Evolutionary conservation across 768 basidiomycete species (phyloP).

Genomic region (Cubamyces lactineus): DNA sequence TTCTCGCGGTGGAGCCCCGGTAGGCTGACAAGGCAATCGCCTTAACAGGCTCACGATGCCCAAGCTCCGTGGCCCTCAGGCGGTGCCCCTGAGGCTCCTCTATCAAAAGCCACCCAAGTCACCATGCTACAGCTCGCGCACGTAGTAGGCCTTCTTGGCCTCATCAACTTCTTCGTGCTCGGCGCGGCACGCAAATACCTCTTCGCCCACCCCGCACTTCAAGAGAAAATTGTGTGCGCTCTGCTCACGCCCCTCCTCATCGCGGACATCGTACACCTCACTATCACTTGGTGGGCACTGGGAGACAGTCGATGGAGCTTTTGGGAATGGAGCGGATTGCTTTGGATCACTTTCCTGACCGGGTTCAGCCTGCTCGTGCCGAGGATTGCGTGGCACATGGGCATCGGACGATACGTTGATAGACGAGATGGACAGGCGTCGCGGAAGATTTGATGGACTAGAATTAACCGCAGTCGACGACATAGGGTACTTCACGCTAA

Average conservation of each 20-base stretch:
- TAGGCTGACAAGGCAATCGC: too few species aligned
- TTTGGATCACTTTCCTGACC: constrained; percentile 66
- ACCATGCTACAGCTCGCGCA: constrained; percentile 78
- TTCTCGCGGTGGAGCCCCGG: background rate
- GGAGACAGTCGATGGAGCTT: constrained; percentile 72
- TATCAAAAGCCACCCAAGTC: constrained; percentile 67
- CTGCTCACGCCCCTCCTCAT: constrained; percentile 69
- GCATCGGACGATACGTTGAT: constrained; percentile 74
- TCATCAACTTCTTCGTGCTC: constrained; percentile 71
- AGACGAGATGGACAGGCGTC: constrained; percentile 51
- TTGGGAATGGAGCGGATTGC: constrained; percentile 64
- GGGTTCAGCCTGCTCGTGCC: constrained; percentile 71
- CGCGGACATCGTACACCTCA: constrained; percentile 69
- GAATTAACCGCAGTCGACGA: background rate
- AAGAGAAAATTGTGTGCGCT: constrained; percentile 70
- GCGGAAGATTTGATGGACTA: constrained; percentile 24
- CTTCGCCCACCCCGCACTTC: constrained; percentile 57
- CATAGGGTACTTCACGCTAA: constrained; percentile 8
- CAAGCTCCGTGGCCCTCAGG: constrained; percentile 74
- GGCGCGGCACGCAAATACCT: constrained; percentile 64
- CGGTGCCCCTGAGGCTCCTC: constrained; percentile 47
- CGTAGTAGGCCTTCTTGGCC: constrained; percentile 73
- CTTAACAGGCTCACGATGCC: constrained; percentile 62
- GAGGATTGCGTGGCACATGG: constrained; percentile 73
- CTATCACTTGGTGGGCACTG: constrained; percentile 72